Evolutionary conservation across 345 rosid genomes (phyloP).

Genomic region (Hirschfeldia incana): DNA sequence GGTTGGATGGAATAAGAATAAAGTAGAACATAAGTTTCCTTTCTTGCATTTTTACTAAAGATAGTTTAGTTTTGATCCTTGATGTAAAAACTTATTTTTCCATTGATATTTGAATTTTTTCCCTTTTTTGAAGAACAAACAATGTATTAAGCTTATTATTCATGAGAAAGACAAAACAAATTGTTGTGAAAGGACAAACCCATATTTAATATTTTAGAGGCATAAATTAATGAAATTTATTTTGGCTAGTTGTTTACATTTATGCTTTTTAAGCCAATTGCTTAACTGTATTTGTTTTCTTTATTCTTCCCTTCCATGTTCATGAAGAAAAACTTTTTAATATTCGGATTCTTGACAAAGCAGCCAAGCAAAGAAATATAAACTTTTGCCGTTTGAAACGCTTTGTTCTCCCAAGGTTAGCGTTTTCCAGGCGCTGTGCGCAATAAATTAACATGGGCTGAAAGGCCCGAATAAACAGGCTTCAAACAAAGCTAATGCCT

Average conservation of each 20-base stretch:
- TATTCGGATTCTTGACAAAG: slow-evolving; percentile 43
- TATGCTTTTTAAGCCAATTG: background rate
- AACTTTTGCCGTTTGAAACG: slow-evolving; percentile 11
- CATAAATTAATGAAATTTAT: background rate
- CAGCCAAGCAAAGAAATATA: slow-evolving; percentile 34
- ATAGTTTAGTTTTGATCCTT: slow-evolving; percentile 32
- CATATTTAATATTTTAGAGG: background rate
- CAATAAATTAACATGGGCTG: slow-evolving; percentile 10
- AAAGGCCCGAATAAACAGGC: slow-evolving; percentile 8
- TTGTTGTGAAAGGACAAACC: background rate
- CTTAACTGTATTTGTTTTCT: slow-evolving; percentile 5
- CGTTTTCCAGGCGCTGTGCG: background rate
- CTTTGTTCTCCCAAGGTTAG: background rate
- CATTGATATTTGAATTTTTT: background rate
- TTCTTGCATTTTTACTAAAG: slow-evolving; percentile 18
- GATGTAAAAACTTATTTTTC: slow-evolving; percentile 19
- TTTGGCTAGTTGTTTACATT: background rate
- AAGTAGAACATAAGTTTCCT: slow-evolving; percentile 15
- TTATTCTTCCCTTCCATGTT: slow-evolving; percentile 24
- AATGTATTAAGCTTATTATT: background rate
- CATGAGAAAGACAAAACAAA: background rate
- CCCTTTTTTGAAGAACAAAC: background rate
- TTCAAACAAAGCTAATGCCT: background rate
- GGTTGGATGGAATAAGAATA: slow-evolving; percentile 42
- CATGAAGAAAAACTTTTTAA: background rate